Conservation (phyloP, 306 rosid genomes). For the Pterocarpus macrocarpus region DNA sequence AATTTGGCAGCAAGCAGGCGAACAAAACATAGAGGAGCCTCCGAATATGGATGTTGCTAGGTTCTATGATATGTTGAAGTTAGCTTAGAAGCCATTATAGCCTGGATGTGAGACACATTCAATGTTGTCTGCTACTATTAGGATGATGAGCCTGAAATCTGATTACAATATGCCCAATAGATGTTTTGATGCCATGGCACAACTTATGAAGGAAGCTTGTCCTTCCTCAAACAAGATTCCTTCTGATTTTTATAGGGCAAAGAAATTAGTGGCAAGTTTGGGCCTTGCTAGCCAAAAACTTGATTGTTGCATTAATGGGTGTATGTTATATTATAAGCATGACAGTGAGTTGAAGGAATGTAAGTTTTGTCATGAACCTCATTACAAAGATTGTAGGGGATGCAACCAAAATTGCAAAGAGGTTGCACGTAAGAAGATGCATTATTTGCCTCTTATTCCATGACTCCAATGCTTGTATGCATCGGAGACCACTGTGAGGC, state of each 20-base stretch:
- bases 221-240: neutral
- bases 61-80: too few species aligned
- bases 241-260: neutral
- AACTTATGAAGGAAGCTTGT: neutral
- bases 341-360: too few species aligned
- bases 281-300: neutral
- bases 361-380: too few species aligned
- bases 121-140: neutral
- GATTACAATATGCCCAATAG: too few species aligned
- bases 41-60: too few species aligned
- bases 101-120: neutral
- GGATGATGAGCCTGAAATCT: neutral
- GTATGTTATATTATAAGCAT: too few species aligned
- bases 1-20: neutral
- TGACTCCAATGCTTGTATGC: neutral
- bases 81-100: neutral
- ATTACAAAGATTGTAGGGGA: neutral
- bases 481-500: neutral
- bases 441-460: constrained; percentile 3
- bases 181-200: neutral
- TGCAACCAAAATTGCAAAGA: neutral
- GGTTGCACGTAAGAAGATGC: neutral
- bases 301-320: neutral
- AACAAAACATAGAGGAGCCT: too few species aligned
- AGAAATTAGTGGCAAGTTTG: neutral